These are phyloP conservation scores for Borealophlyctis nickersoniae DNA, from an alignment of 192 early-diverging fungal species.

Conservation along the genomic window DNA sequence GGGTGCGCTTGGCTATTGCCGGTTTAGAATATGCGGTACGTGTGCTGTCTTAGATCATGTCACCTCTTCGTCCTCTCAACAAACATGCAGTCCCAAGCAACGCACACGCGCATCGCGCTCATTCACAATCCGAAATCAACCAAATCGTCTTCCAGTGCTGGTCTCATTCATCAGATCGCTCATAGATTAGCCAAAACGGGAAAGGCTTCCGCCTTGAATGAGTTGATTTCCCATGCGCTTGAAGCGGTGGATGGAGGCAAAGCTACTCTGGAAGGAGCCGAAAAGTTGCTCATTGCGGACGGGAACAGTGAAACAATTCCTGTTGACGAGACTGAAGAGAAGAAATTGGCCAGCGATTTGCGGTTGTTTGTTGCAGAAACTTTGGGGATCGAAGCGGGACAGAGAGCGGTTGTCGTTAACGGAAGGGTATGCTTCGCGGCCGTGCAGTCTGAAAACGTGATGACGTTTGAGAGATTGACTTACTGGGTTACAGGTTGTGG, in stretches of 20 bases:
- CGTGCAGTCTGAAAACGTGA: neutral
- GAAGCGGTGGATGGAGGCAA: too few species aligned
- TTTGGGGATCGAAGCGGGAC: constrained; percentile 19
- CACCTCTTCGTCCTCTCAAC: too few species aligned
- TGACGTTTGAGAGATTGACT: neutral
- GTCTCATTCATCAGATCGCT: too few species aligned
- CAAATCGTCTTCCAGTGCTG: too few species aligned
- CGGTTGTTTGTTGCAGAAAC: neutral
- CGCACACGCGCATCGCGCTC: constrained; percentile 45
- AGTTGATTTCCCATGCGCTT: too few species aligned
- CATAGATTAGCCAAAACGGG: too few species aligned
- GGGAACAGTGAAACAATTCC: too few species aligned
- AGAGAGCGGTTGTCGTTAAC: constrained; percentile 36
- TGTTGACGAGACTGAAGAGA: too few species aligned
- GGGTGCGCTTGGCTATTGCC: constrained; percentile 40
- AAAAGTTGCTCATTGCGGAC: too few species aligned
- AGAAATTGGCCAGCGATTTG: too few species aligned
- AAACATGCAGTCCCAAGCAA: neutral
- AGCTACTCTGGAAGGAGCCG: too few species aligned
- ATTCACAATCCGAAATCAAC: constrained; percentile 45
- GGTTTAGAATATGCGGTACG: constrained; percentile 15
- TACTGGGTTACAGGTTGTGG: constrained; percentile 30
- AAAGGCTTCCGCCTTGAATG: too few species aligned
- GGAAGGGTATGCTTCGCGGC: constrained; percentile 26
- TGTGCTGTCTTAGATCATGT: neutral